A percentile compares a stretch with the other conserved stretches of the same genome.
These are phyloP conservation scores for Coffea humblotiana DNA, from an alignment of 305 asterid species.

Conservation along the genomic window DNA sequence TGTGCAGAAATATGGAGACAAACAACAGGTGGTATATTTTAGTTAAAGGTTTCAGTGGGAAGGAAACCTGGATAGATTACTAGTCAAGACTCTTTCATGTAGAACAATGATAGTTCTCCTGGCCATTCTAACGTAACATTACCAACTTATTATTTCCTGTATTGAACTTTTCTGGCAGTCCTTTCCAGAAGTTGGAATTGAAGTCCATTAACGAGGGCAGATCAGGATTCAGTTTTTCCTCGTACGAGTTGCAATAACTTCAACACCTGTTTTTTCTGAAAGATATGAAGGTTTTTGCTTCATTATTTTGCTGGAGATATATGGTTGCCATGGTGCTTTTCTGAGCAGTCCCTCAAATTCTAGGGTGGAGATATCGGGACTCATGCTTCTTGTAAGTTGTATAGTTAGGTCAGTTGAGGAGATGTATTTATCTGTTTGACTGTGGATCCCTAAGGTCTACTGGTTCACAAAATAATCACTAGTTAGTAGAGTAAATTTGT, in stretches of 20 bases:
- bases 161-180: conserved; percentile 50
- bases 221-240: conserved; percentile 78
- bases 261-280: neutral
- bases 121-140: neutral
- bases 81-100: neutral
- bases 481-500: neutral
- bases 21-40: no score
- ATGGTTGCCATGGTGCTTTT: neutral
- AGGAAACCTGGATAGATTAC: no score
- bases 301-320: neutral
- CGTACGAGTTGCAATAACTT: conserved; percentile 75
- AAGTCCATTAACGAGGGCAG: conserved; percentile 75
- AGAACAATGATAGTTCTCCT: neutral
- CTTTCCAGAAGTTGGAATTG: conserved; percentile 89
- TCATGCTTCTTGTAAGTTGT: neutral
- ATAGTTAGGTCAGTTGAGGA: neutral
- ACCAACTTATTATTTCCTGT: neutral
- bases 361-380: neutral
- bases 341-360: neutral
- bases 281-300: neutral
- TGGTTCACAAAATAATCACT: neutral
- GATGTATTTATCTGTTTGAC: neutral
- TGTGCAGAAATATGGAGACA: no score
- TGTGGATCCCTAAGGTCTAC: neutral
- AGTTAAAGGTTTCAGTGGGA: no score